These are phyloP conservation scores for Pythium guiyangense DNA, from an alignment of 352 stramenopile genomes.

Conservation along the genomic window DNA sequence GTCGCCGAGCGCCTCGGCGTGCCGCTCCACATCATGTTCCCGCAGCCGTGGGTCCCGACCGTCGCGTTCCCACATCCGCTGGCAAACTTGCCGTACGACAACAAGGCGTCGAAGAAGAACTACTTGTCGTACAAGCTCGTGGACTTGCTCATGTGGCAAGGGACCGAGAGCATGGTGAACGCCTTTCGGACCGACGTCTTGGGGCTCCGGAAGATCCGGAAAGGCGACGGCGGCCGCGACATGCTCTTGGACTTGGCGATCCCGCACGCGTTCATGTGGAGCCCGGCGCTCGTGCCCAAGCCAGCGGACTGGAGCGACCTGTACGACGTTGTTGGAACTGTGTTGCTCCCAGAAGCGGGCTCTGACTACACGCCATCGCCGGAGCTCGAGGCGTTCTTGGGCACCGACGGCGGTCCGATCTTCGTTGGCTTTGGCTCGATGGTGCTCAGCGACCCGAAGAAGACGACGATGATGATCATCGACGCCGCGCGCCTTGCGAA, in stretches of 20 bases:
- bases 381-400: slow-evolving; percentile 66
- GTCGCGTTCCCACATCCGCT: slow-evolving; percentile 90
- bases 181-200: slow-evolving; percentile 45
- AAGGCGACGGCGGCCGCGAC: slow-evolving; percentile 25
- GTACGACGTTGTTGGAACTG: slow-evolving; percentile 12
- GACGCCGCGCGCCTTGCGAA: slow-evolving; percentile 56
- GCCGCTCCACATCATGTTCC: slow-evolving; percentile 94
- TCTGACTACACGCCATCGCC: slow-evolving; percentile 35
- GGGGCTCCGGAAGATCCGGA: slow-evolving; percentile 32
- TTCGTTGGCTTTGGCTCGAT: slow-evolving; percentile 95
- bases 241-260: slow-evolving; percentile 27
- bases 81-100: slow-evolving; percentile 75
- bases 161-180: slow-evolving; percentile 41
- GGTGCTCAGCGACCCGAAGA: slow-evolving; percentile 78
- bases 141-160: slow-evolving; percentile 45
- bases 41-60: slow-evolving; percentile 88
- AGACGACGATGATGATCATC: slow-evolving; percentile 81
- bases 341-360: slow-evolving; percentile 2
- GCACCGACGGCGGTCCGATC: slow-evolving; percentile 58
- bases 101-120: slow-evolving; percentile 30
- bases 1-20: slow-evolving; percentile 90
- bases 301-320: slow-evolving; percentile 50
- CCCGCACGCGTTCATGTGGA: slow-evolving; percentile 79
- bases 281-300: slow-evolving; percentile 43
- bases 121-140: slow-evolving; percentile 1